A percentile compares a stretch with the other conserved stretches of the same genome.
Evolutionary conservation across 805 yeast species (phyloP).

Genomic region (Kluyveromyces siamensis): DNA sequence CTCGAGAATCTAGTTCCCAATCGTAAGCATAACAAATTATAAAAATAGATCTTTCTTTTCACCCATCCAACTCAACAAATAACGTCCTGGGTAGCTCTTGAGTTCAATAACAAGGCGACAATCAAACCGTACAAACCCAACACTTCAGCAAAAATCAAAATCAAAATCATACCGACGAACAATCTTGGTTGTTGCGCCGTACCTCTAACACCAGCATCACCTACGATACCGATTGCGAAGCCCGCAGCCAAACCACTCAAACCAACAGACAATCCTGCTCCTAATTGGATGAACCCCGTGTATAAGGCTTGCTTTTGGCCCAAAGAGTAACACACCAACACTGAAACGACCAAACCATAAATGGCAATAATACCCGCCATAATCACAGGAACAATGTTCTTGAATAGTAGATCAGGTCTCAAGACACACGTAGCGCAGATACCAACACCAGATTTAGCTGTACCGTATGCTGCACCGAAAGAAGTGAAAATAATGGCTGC

Average conservation of each 20-base stretch:
- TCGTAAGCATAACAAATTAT: background rate
- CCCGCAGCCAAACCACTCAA: slow-evolving; percentile 97
- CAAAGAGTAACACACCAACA: slow-evolving; percentile 81
- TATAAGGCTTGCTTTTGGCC: slow-evolving; percentile 87
- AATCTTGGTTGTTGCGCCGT: slow-evolving; percentile 97
- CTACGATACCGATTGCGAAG: slow-evolving; percentile 98
- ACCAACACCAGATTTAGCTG: slow-evolving; percentile 99
- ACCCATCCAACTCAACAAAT: slow-evolving; percentile 42
- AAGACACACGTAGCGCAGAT: slow-evolving; percentile 96
- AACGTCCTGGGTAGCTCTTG: slow-evolving; percentile 93
- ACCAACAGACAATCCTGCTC: slow-evolving; percentile 97
- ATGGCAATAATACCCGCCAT: slow-evolving; percentile 99
- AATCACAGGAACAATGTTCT: slow-evolving; percentile 91
- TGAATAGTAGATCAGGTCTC: slow-evolving; percentile 92
- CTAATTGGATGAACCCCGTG: slow-evolving; percentile 96
- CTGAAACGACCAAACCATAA: slow-evolving; percentile 95
- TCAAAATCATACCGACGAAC: slow-evolving; percentile 96
- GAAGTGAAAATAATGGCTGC: slow-evolving; percentile 98
- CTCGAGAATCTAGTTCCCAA: background rate
- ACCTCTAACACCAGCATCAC: slow-evolving; percentile 99
- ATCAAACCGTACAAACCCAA: slow-evolving; percentile 97
- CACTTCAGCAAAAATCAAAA: slow-evolving; percentile 97
- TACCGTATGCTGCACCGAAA: slow-evolving; percentile 98
- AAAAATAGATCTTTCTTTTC: background rate
- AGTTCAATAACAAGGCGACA: slow-evolving; percentile 95